A percentile compares a stretch with the other conserved stretches of the same genome.
Conservation (phyloP, 1,139 yeast genomes). For the Debaryomyces psychrophilus region DNA sequence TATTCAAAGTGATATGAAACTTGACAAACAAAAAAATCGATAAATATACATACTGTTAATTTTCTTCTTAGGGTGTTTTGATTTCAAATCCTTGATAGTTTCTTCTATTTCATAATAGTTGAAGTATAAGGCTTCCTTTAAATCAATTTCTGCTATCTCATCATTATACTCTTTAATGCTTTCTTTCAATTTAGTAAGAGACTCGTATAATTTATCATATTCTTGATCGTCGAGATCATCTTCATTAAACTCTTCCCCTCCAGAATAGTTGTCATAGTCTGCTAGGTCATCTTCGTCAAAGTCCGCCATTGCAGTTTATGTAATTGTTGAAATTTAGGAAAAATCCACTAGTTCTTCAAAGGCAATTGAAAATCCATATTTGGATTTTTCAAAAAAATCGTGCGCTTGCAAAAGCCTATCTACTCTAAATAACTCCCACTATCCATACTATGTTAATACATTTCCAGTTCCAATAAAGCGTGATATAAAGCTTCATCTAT, state of each 20-base stretch:
- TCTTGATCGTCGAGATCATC: conserved; percentile 52
- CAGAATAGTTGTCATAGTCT: conserved; percentile 56
- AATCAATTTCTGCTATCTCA: conserved; percentile 52
- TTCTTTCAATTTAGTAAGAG: conserved; percentile 44
- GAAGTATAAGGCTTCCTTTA: conserved; percentile 63
- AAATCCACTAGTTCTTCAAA: background rate
- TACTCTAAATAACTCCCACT: background rate
- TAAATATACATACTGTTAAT: conserved; percentile 46
- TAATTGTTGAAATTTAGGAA: background rate
- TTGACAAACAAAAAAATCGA: conserved; percentile 9
- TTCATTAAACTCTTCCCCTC: conserved; percentile 43
- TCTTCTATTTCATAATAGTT: conserved; percentile 60
- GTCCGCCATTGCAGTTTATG: conserved; percentile 18
- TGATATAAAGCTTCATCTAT: too few species aligned
- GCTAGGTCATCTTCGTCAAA: conserved; percentile 32
- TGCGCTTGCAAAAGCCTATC: background rate
- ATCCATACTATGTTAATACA: too few species aligned
- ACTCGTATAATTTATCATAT: conserved; percentile 47
- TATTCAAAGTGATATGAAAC: conserved; percentile 10
- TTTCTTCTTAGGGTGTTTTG: conserved; percentile 41
- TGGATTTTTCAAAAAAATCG: background rate
- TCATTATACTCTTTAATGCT: conserved; percentile 41
- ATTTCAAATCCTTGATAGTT: conserved; percentile 55
- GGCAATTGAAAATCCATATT: background rate
- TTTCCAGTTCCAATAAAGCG: too few species aligned